Conservation (phyloP, 2,329 filamentous ascomycete genomes). For the Drechmeria coniospora region DNA sequence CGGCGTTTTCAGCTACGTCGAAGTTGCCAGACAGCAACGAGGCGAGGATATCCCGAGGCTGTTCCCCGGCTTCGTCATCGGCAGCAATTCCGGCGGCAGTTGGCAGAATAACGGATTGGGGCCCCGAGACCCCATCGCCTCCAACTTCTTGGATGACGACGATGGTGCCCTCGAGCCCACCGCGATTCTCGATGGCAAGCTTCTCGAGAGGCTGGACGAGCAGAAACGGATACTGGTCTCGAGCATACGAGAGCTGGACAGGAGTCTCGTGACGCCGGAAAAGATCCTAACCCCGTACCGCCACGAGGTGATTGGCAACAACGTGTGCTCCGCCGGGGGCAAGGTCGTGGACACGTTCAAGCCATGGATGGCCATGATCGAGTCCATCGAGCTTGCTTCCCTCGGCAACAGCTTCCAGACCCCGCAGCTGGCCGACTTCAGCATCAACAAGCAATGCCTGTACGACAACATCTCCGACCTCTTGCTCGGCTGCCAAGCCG, state of each 20-base stretch:
- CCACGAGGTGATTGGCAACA: constrained; percentile 69
- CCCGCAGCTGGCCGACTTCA: constrained; percentile 75
- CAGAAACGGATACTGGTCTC: constrained; percentile 73
- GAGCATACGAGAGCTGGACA: constrained; percentile 74
- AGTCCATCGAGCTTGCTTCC: constrained; percentile 77
- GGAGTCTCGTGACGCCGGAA: constrained; percentile 60
- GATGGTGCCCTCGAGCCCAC: constrained; percentile 59
- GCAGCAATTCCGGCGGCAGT: constrained; percentile 68
- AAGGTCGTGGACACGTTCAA: constrained; percentile 80
- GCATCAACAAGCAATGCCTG: constrained; percentile 76
- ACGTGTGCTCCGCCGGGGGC: constrained; percentile 61
- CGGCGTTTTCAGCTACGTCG: constrained; percentile 90
- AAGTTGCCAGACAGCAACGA: constrained; percentile 82
- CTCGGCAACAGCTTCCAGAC: constrained; percentile 67
- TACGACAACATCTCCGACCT: constrained; percentile 91
- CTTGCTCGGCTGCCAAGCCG: constrained; percentile 71
- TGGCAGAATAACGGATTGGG: constrained; percentile 65
- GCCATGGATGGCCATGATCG: constrained; percentile 77
- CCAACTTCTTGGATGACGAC: constrained; percentile 75
- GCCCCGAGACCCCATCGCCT: constrained; percentile 54
- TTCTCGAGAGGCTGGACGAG: constrained; percentile 75
- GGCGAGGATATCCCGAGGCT: constrained; percentile 89
- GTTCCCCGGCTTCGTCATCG: constrained; percentile 82
- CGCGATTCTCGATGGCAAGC: constrained; percentile 55
- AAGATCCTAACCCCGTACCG: constrained; percentile 67